A percentile compares a stretch with the other conserved stretches of the same genome.
Conservation (phyloP, 2,329 filamentous ascomycete genomes). For the Penicillium sp. region DNA sequence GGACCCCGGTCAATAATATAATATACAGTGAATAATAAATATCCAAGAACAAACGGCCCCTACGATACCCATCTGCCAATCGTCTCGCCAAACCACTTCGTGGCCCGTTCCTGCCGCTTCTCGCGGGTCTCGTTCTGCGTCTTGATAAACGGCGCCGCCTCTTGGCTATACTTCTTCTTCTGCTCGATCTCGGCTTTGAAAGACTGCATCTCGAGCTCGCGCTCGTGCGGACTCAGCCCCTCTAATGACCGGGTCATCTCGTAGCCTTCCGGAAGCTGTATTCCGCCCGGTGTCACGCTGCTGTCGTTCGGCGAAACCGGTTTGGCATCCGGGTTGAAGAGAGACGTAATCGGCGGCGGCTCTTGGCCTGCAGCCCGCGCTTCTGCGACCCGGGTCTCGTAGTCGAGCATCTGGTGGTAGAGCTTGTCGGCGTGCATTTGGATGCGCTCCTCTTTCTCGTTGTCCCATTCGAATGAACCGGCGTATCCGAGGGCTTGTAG, state of each 20-base stretch:
- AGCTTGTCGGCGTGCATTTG: slow-evolving; percentile 94
- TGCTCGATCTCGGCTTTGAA: slow-evolving; percentile 36
- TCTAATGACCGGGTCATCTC: slow-evolving; percentile 36
- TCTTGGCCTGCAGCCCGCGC: slow-evolving; percentile 42
- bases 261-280: slow-evolving; percentile 31
- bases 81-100: slow-evolving; percentile 42
- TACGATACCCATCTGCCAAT: slow-evolving; percentile 40
- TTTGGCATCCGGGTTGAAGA: slow-evolving; percentile 39
- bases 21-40: neutral
- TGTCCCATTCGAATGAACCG: slow-evolving; percentile 59
- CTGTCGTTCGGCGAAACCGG: slow-evolving; percentile 15
- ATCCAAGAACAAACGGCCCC: neutral
- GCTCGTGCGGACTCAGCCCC: slow-evolving; percentile 43
- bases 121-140: slow-evolving; percentile 32
- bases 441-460: slow-evolving; percentile 75
- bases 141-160: slow-evolving; percentile 34
- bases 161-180: slow-evolving; percentile 32
- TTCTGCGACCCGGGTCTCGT: slow-evolving; percentile 70
- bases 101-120: slow-evolving; percentile 37
- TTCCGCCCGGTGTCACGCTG: slow-evolving; percentile 34
- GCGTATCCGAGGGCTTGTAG: slow-evolving; percentile 88
- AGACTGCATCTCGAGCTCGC: slow-evolving; percentile 41
- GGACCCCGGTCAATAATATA: neutral
- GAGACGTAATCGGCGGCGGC: slow-evolving; percentile 40
- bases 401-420: slow-evolving; percentile 79